phyloP scores from a whole-genome alignment of 768 basidiomycete species.

The Amanita subjunquillea region DNA sequence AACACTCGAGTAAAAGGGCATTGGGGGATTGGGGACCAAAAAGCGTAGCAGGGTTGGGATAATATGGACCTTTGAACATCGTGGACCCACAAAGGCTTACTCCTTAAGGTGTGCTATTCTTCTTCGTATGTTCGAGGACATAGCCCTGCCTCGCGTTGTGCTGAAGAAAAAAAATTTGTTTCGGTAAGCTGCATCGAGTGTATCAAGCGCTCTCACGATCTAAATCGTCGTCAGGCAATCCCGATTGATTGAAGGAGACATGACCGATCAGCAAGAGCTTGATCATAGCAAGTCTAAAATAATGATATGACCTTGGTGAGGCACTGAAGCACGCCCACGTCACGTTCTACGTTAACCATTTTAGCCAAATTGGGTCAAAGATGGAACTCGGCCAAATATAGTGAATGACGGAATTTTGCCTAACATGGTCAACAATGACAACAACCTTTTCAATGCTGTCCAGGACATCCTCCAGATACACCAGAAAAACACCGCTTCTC shows the following conservation, averaged over 20 bases:
- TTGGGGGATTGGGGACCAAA: not conserved
- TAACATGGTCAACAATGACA: not conserved
- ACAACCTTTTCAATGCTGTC: not conserved
- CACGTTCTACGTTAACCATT: not conserved
- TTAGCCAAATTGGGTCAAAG: not conserved
- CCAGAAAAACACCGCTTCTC: slow-evolving; percentile 1
- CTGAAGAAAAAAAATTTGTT: not conserved
- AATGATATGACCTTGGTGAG: not conserved
- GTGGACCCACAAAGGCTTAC: slow-evolving; percentile 3
- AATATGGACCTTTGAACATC: not conserved
- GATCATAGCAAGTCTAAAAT: not conserved
- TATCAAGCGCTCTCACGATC: slow-evolving; percentile 1
- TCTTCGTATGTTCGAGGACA: not conserved
- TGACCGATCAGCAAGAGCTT: not conserved
- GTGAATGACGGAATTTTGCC: too few relatives aligned
- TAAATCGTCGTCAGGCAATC: not conserved
- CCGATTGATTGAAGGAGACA: not conserved
- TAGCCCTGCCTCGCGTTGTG: slow-evolving; percentile 2
- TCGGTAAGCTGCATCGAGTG: not conserved
- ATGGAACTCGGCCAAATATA: not conserved
- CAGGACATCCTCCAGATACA: not conserved
- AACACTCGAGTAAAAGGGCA: not conserved
- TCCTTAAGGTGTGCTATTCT: slow-evolving; percentile 1
- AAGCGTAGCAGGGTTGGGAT: not conserved
- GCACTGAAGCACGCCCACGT: not conserved